phyloP scores from a whole-genome alignment of 345 rosid species.

The Erucastrum elatum region DNA sequence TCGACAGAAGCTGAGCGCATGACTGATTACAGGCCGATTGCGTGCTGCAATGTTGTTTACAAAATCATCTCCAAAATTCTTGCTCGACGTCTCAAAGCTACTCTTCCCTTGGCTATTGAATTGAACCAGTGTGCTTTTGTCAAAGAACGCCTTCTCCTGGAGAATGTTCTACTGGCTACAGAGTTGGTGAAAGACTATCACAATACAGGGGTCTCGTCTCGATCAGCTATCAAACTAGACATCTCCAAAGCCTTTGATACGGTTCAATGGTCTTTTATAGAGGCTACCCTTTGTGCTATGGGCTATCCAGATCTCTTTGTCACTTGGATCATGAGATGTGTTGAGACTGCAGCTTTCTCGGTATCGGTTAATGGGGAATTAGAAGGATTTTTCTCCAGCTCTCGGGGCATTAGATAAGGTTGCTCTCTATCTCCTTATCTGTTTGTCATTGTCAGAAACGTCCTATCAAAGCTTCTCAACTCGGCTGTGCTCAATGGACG shows the following conservation, averaged over 20 bases:
- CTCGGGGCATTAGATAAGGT: not conserved
- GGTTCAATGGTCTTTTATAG: not conserved
- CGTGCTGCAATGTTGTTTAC: not conserved
- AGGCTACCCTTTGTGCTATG: not conserved
- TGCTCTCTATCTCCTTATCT: not conserved
- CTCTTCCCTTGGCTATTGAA: not conserved
- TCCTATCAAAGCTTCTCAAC: not conserved
- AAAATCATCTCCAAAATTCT: not conserved
- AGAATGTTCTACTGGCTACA: too few relatives aligned
- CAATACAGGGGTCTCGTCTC: not conserved
- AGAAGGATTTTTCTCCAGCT: not conserved
- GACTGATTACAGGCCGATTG: not conserved
- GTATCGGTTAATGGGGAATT: not conserved
- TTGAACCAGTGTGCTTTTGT: not conserved
- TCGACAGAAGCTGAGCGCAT: not conserved
- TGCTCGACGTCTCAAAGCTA: not conserved
- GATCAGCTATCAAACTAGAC: not conserved
- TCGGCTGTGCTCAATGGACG: not conserved
- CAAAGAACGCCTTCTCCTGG: not conserved
- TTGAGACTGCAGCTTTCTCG: not conserved
- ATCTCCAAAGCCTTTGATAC: too few relatives aligned
- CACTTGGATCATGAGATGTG: not conserved
- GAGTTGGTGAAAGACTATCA: too few relatives aligned
- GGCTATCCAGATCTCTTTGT: too few relatives aligned
- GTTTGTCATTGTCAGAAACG: not conserved